Percentiles rank a stretch among this genome's conserved stretches.
Conservation (phyloP, 345 rosid species). For the Citrus mangshanensis region DNA sequence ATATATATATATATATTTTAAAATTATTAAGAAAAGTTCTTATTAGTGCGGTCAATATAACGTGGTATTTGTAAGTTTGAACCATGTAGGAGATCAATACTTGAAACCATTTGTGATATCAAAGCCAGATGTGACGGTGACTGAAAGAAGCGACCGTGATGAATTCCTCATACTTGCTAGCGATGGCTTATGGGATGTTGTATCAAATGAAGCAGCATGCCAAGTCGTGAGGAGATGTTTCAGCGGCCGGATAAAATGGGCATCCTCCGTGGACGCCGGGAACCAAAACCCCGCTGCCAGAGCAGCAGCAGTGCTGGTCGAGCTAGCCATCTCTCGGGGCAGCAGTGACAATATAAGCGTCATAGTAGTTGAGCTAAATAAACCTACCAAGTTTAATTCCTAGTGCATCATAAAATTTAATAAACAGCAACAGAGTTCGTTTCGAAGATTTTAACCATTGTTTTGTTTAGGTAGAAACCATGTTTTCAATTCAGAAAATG, state of each 20-base stretch:
- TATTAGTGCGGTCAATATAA: too few species aligned
- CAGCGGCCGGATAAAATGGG: conserved; percentile 31
- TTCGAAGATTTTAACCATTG: background rate
- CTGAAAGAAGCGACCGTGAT: conserved; percentile 36
- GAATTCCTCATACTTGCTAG: conserved; percentile 73
- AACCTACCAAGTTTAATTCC: background rate
- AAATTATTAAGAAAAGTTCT: too few species aligned
- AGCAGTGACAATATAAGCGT: conserved; percentile 61
- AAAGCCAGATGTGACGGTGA: conserved; percentile 49
- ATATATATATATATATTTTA: rapidly evolving
- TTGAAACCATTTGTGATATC: conserved; percentile 54
- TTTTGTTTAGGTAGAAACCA: background rate
- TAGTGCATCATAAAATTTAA: too few species aligned
- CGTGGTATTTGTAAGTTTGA: background rate
- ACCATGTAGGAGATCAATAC: conserved; percentile 48
- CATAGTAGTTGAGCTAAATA: conserved; percentile 50
- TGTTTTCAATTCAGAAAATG: background rate
- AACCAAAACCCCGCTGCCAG: conserved; percentile 28
- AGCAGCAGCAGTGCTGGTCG: conserved; percentile 49
- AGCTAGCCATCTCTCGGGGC: conserved; percentile 54
- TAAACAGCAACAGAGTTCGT: background rate
- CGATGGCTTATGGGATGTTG: conserved; percentile 78
- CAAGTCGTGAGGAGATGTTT: conserved; percentile 56
- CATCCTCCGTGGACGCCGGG: background rate
- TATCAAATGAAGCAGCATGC: conserved; percentile 66